Conservation (phyloP, 495 filamentous ascomycete genomes). For the Xylaria longipes region DNA sequence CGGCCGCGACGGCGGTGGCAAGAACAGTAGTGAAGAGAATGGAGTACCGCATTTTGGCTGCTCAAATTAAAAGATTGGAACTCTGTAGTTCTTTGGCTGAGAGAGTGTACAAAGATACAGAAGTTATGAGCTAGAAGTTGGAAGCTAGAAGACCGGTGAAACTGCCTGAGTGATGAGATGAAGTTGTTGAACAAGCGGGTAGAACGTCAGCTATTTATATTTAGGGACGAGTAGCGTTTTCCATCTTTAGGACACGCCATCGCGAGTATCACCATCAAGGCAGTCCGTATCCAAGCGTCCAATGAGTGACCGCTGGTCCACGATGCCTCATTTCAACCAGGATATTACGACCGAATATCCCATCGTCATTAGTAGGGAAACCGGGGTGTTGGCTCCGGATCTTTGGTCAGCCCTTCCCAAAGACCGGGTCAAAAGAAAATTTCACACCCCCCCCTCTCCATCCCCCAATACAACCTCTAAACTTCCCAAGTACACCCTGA, state of each 20-base stretch:
- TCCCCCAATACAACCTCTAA: no score
- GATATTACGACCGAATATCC: conserved; percentile 16
- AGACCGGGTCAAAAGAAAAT: conserved; percentile 18
- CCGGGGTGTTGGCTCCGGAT: conserved; percentile 5
- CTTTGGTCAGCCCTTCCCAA: background rate
- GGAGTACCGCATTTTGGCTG: conserved; percentile 19
- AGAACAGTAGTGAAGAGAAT: conserved; percentile 12
- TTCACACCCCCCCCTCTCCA: conserved; percentile 8
- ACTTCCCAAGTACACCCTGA: background rate
- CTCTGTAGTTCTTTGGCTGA: conserved; percentile 19
- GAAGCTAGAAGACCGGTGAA: background rate
- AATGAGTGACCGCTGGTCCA: conserved; percentile 6
- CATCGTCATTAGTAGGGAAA: conserved; percentile 10
- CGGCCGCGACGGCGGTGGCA: conserved; percentile 17
- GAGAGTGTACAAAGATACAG: conserved; percentile 3
- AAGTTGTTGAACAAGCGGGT: background rate
- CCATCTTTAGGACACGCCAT: background rate
- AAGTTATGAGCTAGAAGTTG: background rate
- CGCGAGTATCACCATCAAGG: conserved; percentile 9
- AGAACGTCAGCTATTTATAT: conserved; percentile 21
- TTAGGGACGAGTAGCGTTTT: background rate
- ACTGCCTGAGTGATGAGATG: conserved; percentile 13
- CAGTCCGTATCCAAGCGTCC: background rate
- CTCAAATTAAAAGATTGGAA: conserved; percentile 4
- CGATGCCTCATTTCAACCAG: conserved; percentile 21